These are phyloP conservation scores for Pythium angustatum DNA, from an alignment of 352 stramenopile species.

Conservation along the genomic window DNA sequence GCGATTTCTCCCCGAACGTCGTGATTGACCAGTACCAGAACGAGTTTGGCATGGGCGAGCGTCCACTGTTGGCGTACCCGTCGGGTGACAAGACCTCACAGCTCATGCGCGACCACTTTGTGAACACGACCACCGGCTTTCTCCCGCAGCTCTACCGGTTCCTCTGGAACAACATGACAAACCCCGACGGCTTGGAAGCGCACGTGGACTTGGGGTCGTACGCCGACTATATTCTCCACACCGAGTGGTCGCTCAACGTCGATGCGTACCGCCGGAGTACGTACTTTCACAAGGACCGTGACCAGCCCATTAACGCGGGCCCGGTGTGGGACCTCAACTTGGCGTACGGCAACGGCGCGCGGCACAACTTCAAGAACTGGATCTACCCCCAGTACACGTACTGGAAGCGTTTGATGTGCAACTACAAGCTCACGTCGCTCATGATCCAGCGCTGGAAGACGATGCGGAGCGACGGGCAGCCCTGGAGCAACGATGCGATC, in stretches of 20 bases:
- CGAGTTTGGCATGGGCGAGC: constrained; percentile 77
- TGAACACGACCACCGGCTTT: constrained; percentile 56
- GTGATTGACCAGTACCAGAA: constrained; percentile 80
- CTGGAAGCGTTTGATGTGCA: constrained; percentile 81
- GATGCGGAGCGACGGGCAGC: constrained; percentile 45
- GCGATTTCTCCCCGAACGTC: constrained; percentile 73
- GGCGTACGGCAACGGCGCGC: constrained; percentile 71
- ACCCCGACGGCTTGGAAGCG: constrained; percentile 47
- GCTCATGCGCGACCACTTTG: constrained; percentile 76
- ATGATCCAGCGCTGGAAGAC: constrained; percentile 77
- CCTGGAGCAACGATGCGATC: constrained; percentile 60
- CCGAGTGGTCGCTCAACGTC: constrained; percentile 80
- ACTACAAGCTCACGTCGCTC: constrained; percentile 72
- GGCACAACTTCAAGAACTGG: constrained; percentile 59
- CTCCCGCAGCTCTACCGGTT: constrained; percentile 64
- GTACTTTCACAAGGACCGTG: constrained; percentile 79
- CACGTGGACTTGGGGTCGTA: constrained; percentile 74
- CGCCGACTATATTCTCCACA: constrained; percentile 80
- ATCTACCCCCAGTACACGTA: constrained; percentile 77
- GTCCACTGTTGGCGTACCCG: constrained; percentile 59
- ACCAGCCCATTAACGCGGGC: constrained; percentile 73
- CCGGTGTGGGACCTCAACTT: constrained; percentile 82
- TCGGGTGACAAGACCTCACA: constrained; percentile 56
- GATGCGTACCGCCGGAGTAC: constrained; percentile 78
- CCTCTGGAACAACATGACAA: constrained; percentile 81